Base-by-base conservation (phyloP, 2,329 filamentous ascomycete genomes). In the Fusarium piperis region DNA sequence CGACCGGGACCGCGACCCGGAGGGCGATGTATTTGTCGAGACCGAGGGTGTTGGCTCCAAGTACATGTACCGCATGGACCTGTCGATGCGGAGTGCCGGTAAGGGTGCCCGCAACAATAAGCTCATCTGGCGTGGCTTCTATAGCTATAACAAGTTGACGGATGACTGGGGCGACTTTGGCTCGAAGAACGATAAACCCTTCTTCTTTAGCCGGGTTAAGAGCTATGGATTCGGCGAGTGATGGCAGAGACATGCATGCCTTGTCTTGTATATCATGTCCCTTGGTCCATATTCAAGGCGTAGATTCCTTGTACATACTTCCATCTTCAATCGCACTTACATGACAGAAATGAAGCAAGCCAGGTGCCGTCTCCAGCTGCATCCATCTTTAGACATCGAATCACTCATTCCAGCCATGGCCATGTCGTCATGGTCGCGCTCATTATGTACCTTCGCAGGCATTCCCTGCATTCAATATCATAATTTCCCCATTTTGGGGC, bases 141-240 rank as follows among this genome's bases (percentile, higher is more conserved):
- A 94, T 89, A 95, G 92, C 83, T 95, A 97, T 79, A 97, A 98
- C 79, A 88, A 89, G 74, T 81, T 97, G 77, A 97, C 94, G 9
- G 94, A 97, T 79, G 95, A 98, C 81, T 96, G 93, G 93, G 93
- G 87, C 5, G 92, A 93, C 82, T 98, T 98, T 81, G 80, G 82
- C 15, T 80, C 90, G 39, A 88, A 86, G 79, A 88, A 92, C 72
- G 85, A 90, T 63, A 91, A 90, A 79, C 85, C 90, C 0, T 92
- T 89, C 76, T 89, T 91, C 77, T 93, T 91, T 73, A 92, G 90
- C 76, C 83, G 90, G 13, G 90, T 93, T 5, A 87, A 84, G 80
- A 90, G 89, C 70, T 92, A 91, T 70, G 89, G 88, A 0, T 75
- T 82, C 61, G 85, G 85, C 20, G 85, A 83, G 57, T 77, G 48